phyloP scores from a whole-genome alignment of 192 early-diverging fungal species.

The Entomortierella chlamydospora region DNA sequence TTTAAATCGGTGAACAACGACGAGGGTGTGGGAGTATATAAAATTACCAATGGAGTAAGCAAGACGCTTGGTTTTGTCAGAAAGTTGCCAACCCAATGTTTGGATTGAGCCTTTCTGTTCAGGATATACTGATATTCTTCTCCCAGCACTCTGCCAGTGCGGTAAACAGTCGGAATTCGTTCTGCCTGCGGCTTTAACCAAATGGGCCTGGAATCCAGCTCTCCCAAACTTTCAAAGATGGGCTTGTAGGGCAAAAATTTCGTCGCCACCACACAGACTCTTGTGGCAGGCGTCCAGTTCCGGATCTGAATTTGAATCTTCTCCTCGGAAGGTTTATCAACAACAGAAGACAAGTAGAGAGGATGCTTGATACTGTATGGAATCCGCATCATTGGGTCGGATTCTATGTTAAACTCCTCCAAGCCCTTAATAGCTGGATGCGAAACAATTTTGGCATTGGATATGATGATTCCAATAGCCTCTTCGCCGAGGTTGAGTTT shows the following conservation, averaged over 20 bases:
- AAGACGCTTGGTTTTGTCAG: slow-evolving; percentile 58
- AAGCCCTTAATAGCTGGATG: slow-evolving; percentile 3
- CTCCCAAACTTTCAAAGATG: slow-evolving; percentile 11
- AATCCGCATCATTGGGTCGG: slow-evolving; percentile 29
- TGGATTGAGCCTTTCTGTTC: slow-evolving; percentile 52
- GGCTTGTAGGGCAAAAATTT: slow-evolving; percentile 23
- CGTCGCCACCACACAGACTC: slow-evolving; percentile 23
- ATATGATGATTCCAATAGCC: slow-evolving; percentile 6
- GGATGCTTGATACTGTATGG: slow-evolving; percentile 21
- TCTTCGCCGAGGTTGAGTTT: slow-evolving; percentile 6
- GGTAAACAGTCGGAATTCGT: background rate
- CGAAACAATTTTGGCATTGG: background rate
- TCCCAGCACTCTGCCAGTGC: slow-evolving; percentile 51
- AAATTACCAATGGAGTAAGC: slow-evolving; percentile 55
- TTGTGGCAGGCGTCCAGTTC: slow-evolving; percentile 28
- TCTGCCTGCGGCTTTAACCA: slow-evolving; percentile 13
- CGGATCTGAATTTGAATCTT: slow-evolving; percentile 18
- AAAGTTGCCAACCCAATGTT: slow-evolving; percentile 57
- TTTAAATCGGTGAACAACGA: no score
- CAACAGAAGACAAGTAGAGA: slow-evolving; percentile 3
- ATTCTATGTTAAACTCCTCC: slow-evolving; percentile 17
- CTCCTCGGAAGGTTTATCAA: slow-evolving; percentile 1
- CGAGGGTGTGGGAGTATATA: no score
- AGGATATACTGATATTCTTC: slow-evolving; percentile 68
- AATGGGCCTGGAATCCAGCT: background rate